phyloP scores from a whole-genome alignment of 2,329 filamentous ascomycete species.

The Tolypocladium nubicola region DNA sequence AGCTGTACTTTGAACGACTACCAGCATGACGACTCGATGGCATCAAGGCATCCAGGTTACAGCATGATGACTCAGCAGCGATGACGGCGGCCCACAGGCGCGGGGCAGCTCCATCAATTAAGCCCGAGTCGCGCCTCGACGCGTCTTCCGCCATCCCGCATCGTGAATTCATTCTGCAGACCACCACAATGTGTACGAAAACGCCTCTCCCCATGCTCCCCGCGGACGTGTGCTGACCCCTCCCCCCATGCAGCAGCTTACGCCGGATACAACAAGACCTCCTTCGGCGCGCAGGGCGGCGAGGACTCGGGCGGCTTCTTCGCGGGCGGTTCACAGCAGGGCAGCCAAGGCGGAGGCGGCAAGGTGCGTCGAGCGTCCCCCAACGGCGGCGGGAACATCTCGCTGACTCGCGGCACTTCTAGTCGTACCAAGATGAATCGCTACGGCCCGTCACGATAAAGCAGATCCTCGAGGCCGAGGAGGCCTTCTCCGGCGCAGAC shows the following conservation, averaged over 20 bases:
- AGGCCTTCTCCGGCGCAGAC: conserved; percentile 60
- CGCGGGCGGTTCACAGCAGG: conserved; percentile 47
- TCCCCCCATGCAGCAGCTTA: conserved; percentile 31
- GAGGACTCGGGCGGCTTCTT: conserved; percentile 54
- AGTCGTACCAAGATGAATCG: conserved; percentile 68
- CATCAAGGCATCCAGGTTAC: neutral
- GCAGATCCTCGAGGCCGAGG: conserved; percentile 75
- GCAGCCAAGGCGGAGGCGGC: conserved; percentile 38
- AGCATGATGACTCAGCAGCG: neutral
- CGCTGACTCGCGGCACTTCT: neutral
- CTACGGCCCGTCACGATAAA: conserved; percentile 92
- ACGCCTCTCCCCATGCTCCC: neutral
- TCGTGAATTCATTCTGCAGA: conserved; percentile 1
- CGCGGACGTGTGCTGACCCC: neutral
- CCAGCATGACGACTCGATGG: neutral
- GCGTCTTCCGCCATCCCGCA: conserved; percentile 5
- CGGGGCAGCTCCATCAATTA: conserved; percentile 5
- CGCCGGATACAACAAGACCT: conserved; percentile 33
- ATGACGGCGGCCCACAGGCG: neutral
- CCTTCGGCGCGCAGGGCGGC: conserved; percentile 44
- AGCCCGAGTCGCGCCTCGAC: conserved; percentile 5
- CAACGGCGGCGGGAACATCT: too few relatives aligned
- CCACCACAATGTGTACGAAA: conserved; percentile 21
- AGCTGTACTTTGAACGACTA: too few relatives aligned
- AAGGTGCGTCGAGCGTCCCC: conserved; percentile 24